Conservation (phyloP, 805 yeast species). For the Starmerella gropengiesseri region DNA sequence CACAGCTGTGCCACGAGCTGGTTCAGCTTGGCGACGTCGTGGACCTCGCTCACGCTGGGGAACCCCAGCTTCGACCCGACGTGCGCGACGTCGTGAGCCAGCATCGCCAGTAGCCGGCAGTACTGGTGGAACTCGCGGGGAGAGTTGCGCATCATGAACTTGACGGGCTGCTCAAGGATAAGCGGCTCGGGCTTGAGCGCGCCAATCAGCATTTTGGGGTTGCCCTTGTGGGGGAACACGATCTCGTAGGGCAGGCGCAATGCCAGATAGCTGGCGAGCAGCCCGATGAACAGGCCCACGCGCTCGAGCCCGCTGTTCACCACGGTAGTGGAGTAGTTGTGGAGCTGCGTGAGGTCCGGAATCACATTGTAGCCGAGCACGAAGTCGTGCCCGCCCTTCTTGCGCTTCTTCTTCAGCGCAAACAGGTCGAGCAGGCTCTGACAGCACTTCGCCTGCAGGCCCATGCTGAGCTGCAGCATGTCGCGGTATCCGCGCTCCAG, state of each 20-base stretch:
- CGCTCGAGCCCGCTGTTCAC: conserved; percentile 30
- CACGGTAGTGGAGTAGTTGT: conserved; percentile 26
- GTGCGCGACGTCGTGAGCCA: conserved; percentile 25
- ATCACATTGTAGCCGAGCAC: conserved; percentile 27
- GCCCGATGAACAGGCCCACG: conserved; percentile 26
- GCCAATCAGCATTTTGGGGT: conserved; percentile 24
- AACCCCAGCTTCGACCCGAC: conserved; percentile 26
- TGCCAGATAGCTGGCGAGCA: conserved; percentile 28
- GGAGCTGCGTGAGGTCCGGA: conserved; percentile 27
- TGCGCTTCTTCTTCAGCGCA: conserved; percentile 22
- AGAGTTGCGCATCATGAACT: conserved; percentile 24
- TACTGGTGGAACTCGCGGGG: conserved; percentile 27
- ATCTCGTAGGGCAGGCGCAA: conserved; percentile 28
- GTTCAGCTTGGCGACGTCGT: conserved; percentile 23
- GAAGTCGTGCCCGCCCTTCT: conserved; percentile 25
- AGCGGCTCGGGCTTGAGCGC: conserved; percentile 9
- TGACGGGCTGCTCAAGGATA: conserved; percentile 22
- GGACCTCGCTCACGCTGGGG: conserved; percentile 15
- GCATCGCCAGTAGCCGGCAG: conserved; percentile 29
- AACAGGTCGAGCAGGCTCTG: conserved; percentile 22
- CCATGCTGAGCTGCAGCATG: conserved; percentile 19
- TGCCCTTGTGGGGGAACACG: conserved; percentile 25
- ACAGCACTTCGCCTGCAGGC: conserved; percentile 22
- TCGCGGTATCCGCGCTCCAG: conserved; percentile 20
- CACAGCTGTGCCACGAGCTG: conserved; percentile 28